Base-by-base conservation (phyloP, 306 rosid genomes). In the Cucumis cinereus region DNA sequence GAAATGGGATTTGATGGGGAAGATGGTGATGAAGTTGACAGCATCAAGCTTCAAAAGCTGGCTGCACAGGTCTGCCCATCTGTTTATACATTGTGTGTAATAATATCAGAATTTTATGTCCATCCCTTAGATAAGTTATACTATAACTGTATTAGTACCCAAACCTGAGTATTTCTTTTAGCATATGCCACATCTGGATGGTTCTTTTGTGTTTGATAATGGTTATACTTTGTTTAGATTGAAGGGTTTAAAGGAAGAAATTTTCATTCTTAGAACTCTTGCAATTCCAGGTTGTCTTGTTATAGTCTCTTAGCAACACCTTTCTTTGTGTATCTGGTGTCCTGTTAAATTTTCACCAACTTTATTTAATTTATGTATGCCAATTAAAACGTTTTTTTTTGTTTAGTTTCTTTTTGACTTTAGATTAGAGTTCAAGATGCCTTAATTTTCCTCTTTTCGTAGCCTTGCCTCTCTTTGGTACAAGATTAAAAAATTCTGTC, bases 1-100 rank as follows among this genome's bases (percentile, higher is more conserved):
- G 97, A 91, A 80, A 90, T 93, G 98, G 98, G 98, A 72, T 86
- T 79, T 78, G 97, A 89, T 80, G 85, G 80, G 3, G 98, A 91
- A 77, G 98, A 91, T 57, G 94, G 92, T 63, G 98, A 93, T 64
- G 97, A 93, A 78, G 91, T 82, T 73, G 97, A 91, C 77, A 84
- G 88, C 76, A 60, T 84, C 77, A 90, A 63, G 55, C 90, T 91
- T 76, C 91, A 89, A 77, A 91, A 88, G 88, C 80, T 93, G 83
- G 98, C 98, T 79, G 92, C 91, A 78, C 97, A 91, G 96, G 98
- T 91, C 35, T 26, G 90, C 41, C 15, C 49, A 30, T 50, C 38
- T 47, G 0, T 19, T 26, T 47, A 72, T 72, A 30, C 10, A 30
- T 24, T 11, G 54, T 72, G 17, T 49, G 40, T 8, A 23, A 16